Evolutionary conservation across 139 green algal genomes (phyloP).

Genomic region (Monoraphidium neglectum): DNA sequence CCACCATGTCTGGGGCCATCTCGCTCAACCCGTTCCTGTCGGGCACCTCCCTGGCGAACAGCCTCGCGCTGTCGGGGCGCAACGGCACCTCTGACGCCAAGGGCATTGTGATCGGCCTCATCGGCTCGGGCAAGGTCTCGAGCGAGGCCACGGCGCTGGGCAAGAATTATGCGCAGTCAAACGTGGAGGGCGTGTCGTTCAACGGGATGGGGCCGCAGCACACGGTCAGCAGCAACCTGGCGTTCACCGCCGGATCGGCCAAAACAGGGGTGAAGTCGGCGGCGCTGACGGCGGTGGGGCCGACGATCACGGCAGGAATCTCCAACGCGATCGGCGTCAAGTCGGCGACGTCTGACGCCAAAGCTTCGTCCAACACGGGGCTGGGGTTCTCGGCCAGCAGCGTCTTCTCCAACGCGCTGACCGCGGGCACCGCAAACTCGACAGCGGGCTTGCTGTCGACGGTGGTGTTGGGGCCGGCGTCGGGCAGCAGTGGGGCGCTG

Average conservation of each 20-base stretch:
- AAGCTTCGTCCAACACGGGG: slow-evolving; percentile 12
- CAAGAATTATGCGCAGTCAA: slow-evolving; percentile 6
- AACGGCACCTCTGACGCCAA: slow-evolving; percentile 14
- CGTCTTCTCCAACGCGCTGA: slow-evolving; percentile 14
- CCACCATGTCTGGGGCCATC: slow-evolving; percentile 18
- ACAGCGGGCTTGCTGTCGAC: slow-evolving; percentile 6
- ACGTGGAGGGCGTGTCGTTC: slow-evolving; percentile 5
- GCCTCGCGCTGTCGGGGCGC: slow-evolving; percentile 8
- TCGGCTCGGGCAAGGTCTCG: slow-evolving; percentile 7
- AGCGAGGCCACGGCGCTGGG: slow-evolving; percentile 20
- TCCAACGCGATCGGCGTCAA: slow-evolving; percentile 24
- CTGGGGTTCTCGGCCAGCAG: slow-evolving; percentile 14
- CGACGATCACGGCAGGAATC: background rate
- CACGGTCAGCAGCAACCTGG: slow-evolving; percentile 18
- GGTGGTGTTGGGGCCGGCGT: background rate
- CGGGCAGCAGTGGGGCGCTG: slow-evolving; percentile 5
- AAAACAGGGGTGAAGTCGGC: slow-evolving; percentile 4
- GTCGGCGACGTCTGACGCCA: slow-evolving; percentile 1
- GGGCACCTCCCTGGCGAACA: slow-evolving; percentile 17
- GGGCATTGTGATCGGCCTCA: slow-evolving; percentile 21
- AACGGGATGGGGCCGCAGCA: slow-evolving; percentile 24
- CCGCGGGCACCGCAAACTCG: slow-evolving; percentile 4
- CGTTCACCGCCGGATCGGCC: background rate
- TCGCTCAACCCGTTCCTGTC: slow-evolving; percentile 26
- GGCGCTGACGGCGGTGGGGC: slow-evolving; percentile 15